Evolutionary conservation across 1,139 yeast species (phyloP), one percentile per base, ranked within the genome.

Genomic region (Eremothecium gossypii): DNA sequence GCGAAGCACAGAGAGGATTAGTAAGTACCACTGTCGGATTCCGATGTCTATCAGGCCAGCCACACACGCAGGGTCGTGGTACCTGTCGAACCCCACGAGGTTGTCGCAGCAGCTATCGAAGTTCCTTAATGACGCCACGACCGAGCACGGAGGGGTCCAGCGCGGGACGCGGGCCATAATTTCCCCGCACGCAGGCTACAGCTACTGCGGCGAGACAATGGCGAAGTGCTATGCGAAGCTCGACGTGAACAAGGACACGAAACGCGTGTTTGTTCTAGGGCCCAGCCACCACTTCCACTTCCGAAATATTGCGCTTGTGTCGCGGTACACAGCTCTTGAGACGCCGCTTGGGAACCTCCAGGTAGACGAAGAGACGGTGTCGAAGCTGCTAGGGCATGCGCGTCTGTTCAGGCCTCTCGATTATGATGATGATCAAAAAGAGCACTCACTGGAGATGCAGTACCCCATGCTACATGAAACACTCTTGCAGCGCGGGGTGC

Each of bases 381-480:
- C 61, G 2, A 55, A 63, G 17, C 59, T 83, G 42, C 40, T 57
- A 3, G 44, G 50, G 2, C 54, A 58, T 17, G 47, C 60, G 2
- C 55, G 64, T 4, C 48, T 71, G 8, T 80, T 84, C 56, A 67
- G 67, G 45, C 61, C 57, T 40, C 83, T 91, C 93, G 64, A 70
- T 35, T 51, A 60, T 1, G 73, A 68, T 0, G 71, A 71, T 8
- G 99, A 93, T 60, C 77, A 79, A 45, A 83, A 82, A 27, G 99
- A 93, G 60, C 99, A 91, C 60, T 82, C 94, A 39, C 77, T 91
- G 57, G 98, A 93, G 58, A 83, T 93, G 95, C 98, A 91, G 62
- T 74, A 83, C 56, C 96, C 97, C 0, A 58, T 52, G 60, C 41
- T 54, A 13, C 47, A 41, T 13, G 81, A 76, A 49, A 66, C 86